Evolutionary conservation across 2,329 filamentous ascomycete species (phyloP), one percentile per base, ranked within the genome.

Genomic region (Aurifilum marmelostoma): DNA sequence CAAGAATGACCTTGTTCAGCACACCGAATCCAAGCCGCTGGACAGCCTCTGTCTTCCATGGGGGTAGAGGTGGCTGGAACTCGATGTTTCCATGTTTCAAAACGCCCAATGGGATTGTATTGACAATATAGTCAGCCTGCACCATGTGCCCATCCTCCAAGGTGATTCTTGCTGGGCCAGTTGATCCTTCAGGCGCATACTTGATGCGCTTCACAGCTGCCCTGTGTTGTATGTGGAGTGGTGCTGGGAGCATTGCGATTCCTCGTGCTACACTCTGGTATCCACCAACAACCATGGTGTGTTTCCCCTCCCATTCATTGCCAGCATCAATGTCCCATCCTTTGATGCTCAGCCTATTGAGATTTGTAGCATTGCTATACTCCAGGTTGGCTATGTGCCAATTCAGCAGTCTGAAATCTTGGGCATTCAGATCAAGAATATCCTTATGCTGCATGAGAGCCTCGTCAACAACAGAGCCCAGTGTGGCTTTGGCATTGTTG

Each of bases 331-430:
- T 94, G 79, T 99, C 97, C 93, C 97, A 98, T 0, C 94, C 91
- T 9, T 91, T 89, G 18, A 99, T 87, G 78, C 95, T 98, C 24
- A 99, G 87, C 72, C 92, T 91, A 73, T 92, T 90, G 67, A 97
- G 89, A 73, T 94, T 97, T 1, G 90, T 92, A 1, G 96, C 96
- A 78, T 98, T 99, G 72, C 95, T 97, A 77, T 99, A 99, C 79
- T 99, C 96, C 18, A 99, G 85, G 76, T 99, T 99, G 73, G 97
- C 97, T 78, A 97, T 92, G 79, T 99, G 97, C 96, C 96, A 99
- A 76, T 97, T 99, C 75, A 98, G 86, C 21, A 99, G 84, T 60
- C 96, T 89, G 79, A 97, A 90, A 75, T 99, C 96, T 76, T 93
- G 92, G 1, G 94, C 88, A 18, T 89, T 92, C 65, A 99, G 82